Base-by-base conservation (phyloP, 139 green algal genomes). In the Nannochloris sp. region DNA sequence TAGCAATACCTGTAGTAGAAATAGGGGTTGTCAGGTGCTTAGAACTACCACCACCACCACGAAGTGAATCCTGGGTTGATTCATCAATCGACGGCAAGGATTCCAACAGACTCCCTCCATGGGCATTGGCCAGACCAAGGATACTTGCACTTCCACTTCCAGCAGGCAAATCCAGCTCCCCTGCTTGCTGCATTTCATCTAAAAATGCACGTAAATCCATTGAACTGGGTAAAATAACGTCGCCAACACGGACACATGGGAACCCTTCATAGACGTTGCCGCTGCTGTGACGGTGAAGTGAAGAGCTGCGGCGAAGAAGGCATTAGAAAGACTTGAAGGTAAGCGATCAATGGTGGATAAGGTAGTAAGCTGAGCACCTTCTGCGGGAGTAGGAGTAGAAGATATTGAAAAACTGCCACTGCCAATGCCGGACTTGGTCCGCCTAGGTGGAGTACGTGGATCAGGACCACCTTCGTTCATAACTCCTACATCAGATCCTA, bases 131-230 rank as follows among this genome's bases (percentile, higher is more conserved):
- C n/a, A n/a, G n/a, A n/a, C n/a, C n/a, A n/a, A n/a, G n/a, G n/a
- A n/a, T n/a, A n/a, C n/a, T n/a, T n/a, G n/a, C n/a, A n/a, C n/a
- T n/a, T n/a, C n/a, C n/a, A n/a, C n/a, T n/a, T n/a, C n/a, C n/a
- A n/a, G n/a, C n/a, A 19, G 42, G 42, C 19, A 24, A 9, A 30
- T 45, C 14, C 24, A 34, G 9, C 36, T 55, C 45, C 9, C 29
- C 54, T 15, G 2, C 24, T n/a, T 25, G 35, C 38, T 51, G 39
- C 25, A 36, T 14, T 63, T 57, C 61, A 53, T 69, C 69, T 33
- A 79, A 37, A 32, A 64, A 73, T 24, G 39, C 57, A 29, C 74
- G 64, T n/a, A 85, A 54, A 67, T 85, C 78, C 78, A 85, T 83
- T 42, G 63, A 77, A n/a, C 53, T 72, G 15, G 78, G 78, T 67